Base-by-base conservation (phyloP, 805 yeast genomes). In the Pichia sporocuriosa region DNA sequence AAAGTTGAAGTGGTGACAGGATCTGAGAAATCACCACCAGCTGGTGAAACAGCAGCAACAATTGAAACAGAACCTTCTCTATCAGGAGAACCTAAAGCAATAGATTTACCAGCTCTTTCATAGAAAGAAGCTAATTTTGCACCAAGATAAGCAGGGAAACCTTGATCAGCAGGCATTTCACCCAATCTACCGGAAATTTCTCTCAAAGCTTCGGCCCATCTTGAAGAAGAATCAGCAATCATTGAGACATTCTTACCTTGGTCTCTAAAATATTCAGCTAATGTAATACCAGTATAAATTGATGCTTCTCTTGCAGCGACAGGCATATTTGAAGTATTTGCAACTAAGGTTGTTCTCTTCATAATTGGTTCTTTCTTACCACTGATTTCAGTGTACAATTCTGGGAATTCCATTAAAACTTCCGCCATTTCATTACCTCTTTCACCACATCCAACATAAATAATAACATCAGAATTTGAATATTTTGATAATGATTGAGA, bases 141-240 rank as follows among this genome's bases (percentile, higher is more conserved):
- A 72, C 98, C 98, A 65, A 93, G 75, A 66, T 93, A 93, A 39
- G 99, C 99, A 48, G 99, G 99, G 93, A 89, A 93, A 75, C 99
- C 99, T 75, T 94, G 98, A 70, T 93, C 99, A 48, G 99, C 99
- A 63, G 99, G 99, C 99, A 93, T 93, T 75, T 93, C 99, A 70
- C 98, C 99, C 66, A 93, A 75, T 78, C 99, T 95, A 78, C 99
- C 99, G 40, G 97, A 89, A 65, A 93, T 84, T 77, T 93, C 99
- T 82, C 99, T 89, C 64, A 93, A 77, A 48, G 99, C 99, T 74
- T 93, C 99, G 34, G 99, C 99, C 99, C 99, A 93, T 76, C 99
- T 89, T 25, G 97, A 89, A 26, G 97, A 90, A 6, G 98, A 93
- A 67, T 93, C 99, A 46, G 99, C 99, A 83, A 93, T 93, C 97